Base-by-base conservation (phyloP, 2,329 filamentous ascomycete species). In the Colletotrichum tropicicola region DNA sequence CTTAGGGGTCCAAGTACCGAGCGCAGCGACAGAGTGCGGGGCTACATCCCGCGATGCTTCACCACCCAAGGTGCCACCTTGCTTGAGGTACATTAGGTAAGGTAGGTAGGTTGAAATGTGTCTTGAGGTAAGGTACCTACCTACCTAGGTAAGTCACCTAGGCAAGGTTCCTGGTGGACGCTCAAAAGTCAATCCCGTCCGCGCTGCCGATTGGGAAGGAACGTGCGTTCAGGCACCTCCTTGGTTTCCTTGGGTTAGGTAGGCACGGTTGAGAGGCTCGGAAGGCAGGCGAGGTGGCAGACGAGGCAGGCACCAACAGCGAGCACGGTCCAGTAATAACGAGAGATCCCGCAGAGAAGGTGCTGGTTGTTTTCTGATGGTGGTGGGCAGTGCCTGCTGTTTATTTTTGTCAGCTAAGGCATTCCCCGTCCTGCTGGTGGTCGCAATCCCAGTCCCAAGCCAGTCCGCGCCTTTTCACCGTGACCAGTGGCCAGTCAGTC, bases 391-490 rank as follows among this genome's bases (percentile, higher is more conserved):
- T 59, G 41, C 48, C 41, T 39, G 28, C 44, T 30, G 56, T 54
- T 55, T 65, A 61, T 61, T 61, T 65, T 65, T 61, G 57, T 49
- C 44, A 51, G 57, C 49, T 28, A 35, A 65, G 57, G 35, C 48
- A 61, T 65, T 61, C 61, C 49, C 43, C 17, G 27, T 43, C 19
- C 25, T 35, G 12, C 28, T 12, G 28, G 28, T 30, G 41, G 30
- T 27, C 23, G 28, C 25, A 47, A 59, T 52, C 45, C 59, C 23
- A 15, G 54, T 49, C 45, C 13, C 25, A 15, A 32, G 37, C 43
- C 53, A 19, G 23, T 32, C 28, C 21, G 12, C 15, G 8, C 23
- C 32, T 48, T 44, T 45, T 19, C 39, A 37, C 39, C 37, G 37
- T 37, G 32, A 21, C 19, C 44, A 35, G 35, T 39, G 32, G 28